A percentile compares a stretch with the other conserved stretches of the same genome.
phyloP scores from a whole-genome alignment of 495 filamentous ascomycete species.

The Letharia columbiana region DNA sequence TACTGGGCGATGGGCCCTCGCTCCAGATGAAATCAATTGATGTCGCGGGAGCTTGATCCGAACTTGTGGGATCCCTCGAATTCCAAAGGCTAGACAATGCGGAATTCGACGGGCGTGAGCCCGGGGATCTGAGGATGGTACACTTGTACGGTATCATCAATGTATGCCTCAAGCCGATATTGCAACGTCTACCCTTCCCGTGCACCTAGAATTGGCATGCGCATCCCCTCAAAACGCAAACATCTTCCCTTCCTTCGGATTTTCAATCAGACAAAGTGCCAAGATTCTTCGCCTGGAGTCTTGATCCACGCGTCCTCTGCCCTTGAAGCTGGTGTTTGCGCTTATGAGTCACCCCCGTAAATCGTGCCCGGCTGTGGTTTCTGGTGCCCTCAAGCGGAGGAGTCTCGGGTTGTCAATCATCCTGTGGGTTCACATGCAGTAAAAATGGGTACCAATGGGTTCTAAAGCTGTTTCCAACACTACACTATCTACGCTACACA shows the following conservation, averaged over 20 bases:
- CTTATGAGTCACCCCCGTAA: background rate
- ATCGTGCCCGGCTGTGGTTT: background rate
- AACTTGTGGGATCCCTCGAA: background rate
- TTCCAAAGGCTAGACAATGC: background rate
- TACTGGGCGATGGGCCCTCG: background rate
- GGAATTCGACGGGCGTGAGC: background rate
- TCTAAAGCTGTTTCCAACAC: background rate
- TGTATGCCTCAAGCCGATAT: too few relatives aligned
- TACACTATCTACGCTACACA: background rate
- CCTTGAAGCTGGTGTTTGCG: background rate
- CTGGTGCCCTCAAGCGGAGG: background rate
- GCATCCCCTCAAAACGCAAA: background rate
- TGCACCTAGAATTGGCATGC: too few relatives aligned
- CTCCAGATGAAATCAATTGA: background rate
- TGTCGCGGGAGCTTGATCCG: background rate
- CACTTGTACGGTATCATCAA: background rate
- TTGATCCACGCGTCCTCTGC: too few relatives aligned
- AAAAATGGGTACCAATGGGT: background rate
- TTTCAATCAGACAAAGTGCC: background rate
- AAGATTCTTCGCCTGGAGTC: background rate
- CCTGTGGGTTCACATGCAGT: background rate
- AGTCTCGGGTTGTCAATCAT: background rate
- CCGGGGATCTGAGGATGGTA: too few relatives aligned
- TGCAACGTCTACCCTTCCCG: too few relatives aligned
- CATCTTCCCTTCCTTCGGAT: background rate